Evolutionary conservation across 2,329 filamentous ascomycete genomes (phyloP).

Genomic region (Leptographium lundbergii): DNA sequence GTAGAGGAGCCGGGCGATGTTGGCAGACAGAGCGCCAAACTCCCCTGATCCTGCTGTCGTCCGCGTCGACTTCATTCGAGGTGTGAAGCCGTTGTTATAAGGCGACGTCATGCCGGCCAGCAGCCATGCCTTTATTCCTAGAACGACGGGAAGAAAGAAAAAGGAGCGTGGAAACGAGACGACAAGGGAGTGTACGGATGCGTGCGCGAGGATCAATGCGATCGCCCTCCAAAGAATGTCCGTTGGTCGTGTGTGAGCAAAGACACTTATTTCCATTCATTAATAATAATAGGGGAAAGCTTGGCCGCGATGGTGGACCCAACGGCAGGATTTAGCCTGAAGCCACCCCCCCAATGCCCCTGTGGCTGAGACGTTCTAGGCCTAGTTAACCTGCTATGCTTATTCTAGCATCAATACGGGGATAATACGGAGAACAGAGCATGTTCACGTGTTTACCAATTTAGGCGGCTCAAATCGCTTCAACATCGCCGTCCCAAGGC

Average conservation of each 20-base stretch:
- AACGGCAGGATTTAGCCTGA: background rate
- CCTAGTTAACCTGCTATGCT: background rate
- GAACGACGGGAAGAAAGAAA: background rate
- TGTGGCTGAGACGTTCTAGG: background rate
- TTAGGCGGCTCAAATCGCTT: too few species aligned
- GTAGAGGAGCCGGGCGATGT: background rate
- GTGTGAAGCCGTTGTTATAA: slow-evolving; percentile 21
- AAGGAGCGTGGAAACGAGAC: too few species aligned
- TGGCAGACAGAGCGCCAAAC: background rate
- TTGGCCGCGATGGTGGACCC: background rate
- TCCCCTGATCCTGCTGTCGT: background rate
- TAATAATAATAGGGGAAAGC: background rate
- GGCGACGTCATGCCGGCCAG: slow-evolving; percentile 23
- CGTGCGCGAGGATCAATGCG: background rate
- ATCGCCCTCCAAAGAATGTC: background rate
- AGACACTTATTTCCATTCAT: background rate
- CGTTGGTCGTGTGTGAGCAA: background rate
- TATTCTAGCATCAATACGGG: background rate
- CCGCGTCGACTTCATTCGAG: slow-evolving; percentile 15
- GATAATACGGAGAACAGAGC: too few species aligned
- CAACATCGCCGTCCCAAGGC: too few species aligned
- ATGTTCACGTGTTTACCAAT: too few species aligned
- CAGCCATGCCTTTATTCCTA: slow-evolving; percentile 15
- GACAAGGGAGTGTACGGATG: background rate
- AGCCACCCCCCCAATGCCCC: background rate